Conservation (phyloP, 805 yeast genomes). For the Cephaloascus albidus region DNA sequence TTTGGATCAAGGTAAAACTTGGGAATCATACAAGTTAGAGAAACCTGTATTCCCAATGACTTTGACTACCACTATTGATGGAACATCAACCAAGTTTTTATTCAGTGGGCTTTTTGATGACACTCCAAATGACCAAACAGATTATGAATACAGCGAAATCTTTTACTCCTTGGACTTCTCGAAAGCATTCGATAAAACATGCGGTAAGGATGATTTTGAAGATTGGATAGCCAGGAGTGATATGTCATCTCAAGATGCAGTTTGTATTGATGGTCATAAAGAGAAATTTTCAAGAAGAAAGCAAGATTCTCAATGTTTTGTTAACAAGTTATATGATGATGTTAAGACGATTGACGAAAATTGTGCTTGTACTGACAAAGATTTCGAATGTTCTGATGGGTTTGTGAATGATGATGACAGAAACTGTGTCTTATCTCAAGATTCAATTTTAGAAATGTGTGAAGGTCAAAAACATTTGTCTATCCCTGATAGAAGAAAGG, state of each 20-base stretch:
- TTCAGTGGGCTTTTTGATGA: constrained; percentile 29
- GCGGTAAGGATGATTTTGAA: constrained; percentile 51
- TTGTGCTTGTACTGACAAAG: constrained; percentile 57
- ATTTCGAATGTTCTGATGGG: constrained; percentile 63
- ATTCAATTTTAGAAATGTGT: constrained; percentile 16
- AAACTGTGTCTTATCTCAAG: constrained; percentile 34
- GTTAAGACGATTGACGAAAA: constrained; percentile 37
- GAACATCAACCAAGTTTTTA: constrained; percentile 53
- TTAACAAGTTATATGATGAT: constrained; percentile 36
- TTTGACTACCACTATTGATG: constrained; percentile 56
- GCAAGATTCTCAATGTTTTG: constrained; percentile 54
- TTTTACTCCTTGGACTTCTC: constrained; percentile 45
- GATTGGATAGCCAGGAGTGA: constrained; percentile 45
- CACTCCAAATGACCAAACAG: constrained; percentile 4
- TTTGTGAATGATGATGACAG: constrained; percentile 24
- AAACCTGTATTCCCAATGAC: constrained; percentile 26
- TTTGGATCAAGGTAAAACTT: constrained; percentile 63
- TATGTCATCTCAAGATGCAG: constrained; percentile 18
- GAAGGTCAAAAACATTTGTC: constrained; percentile 7
- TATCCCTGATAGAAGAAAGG: constrained; percentile 6
- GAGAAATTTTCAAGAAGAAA: constrained; percentile 60
- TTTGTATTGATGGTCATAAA: constrained; percentile 62
- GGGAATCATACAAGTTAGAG: constrained; percentile 46
- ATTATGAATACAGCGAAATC: constrained; percentile 7
- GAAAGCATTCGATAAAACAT: constrained; percentile 42